phyloP scores from a whole-genome alignment of 257 asterid species.

The Salvia splendens region DNA sequence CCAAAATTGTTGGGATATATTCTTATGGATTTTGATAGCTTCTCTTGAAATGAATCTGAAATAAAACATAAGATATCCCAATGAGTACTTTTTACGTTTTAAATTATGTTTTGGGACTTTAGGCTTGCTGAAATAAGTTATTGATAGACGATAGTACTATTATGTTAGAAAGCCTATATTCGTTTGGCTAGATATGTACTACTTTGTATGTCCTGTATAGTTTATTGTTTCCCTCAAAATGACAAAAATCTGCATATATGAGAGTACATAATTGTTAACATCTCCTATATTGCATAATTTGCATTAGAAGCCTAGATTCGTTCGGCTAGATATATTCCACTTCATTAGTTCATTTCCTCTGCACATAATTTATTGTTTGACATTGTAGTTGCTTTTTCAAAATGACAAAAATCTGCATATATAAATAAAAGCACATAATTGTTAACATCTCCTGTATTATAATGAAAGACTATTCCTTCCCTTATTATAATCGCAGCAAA shows the following conservation, averaged over 20 bases:
- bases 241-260: not conserved
- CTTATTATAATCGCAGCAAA: not conserved
- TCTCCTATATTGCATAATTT: not conserved
- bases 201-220: not conserved
- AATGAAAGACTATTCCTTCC: not conserved
- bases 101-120: no score
- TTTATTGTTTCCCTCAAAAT: not conserved
- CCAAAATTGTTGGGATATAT: no score
- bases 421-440: not conserved
- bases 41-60: no score
- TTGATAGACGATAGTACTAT: no score
- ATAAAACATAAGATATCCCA: no score
- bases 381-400: not conserved
- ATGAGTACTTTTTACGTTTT: no score
- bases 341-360: not conserved
- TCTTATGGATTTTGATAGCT: no score
- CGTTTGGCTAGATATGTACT: no score
- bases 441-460: conserved; percentile 3
- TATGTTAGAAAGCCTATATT: no score
- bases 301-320: no score
- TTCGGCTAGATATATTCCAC: not conserved
- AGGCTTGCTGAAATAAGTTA: no score
- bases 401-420: conserved; percentile 1
- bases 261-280: conserved; percentile 6
- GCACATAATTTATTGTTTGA: not conserved